Conservation (phyloP, 768 basidiomycete genomes). For the Coprinopsis cinerea region DNA sequence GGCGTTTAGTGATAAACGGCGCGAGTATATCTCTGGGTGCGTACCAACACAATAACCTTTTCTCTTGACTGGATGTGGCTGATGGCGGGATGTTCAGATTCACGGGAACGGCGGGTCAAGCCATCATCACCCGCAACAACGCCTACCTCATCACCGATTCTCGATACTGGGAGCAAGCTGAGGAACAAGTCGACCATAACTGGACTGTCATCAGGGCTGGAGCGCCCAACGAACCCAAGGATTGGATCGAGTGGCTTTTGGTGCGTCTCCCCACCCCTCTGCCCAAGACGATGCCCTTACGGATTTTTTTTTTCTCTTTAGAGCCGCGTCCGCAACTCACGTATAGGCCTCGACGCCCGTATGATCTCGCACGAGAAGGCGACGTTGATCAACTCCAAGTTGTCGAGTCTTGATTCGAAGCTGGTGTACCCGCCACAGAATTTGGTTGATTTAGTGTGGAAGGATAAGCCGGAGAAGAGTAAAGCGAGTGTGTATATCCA, state of each 20-base stretch:
- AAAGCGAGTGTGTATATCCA: conserved; percentile 62
- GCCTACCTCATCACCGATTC: conserved; percentile 80
- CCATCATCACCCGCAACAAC: conserved; percentile 51
- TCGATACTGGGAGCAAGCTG: conserved; percentile 79
- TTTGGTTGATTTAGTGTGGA: conserved; percentile 78
- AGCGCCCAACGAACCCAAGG: conserved; percentile 44
- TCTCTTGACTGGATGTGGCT: not conserved
- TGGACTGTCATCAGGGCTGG: conserved; percentile 68
- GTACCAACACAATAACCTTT: conserved; percentile 22
- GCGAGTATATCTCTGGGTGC: conserved; percentile 74
- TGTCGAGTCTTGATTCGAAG: conserved; percentile 51
- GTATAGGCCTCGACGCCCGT: conserved; percentile 80
- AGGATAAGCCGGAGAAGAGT: conserved; percentile 66
- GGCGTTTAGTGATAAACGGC: conserved; percentile 66
- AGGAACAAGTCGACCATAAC: conserved; percentile 60
- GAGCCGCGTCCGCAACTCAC: conserved; percentile 36
- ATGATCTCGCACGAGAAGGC: conserved; percentile 76
- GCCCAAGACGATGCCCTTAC: no score
- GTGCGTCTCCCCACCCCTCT: conserved; percentile 28
- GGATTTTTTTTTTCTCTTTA: conserved; percentile 8
- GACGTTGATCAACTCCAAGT: conserved; percentile 48
- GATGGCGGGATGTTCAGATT: conserved; percentile 18
- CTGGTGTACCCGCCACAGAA: conserved; percentile 81
- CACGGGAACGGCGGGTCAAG: conserved; percentile 44
- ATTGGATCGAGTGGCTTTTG: conserved; percentile 78